Evolutionary conservation across 805 yeast genomes (phyloP).

Genomic region (Saturnispora serradocipensis): DNA sequence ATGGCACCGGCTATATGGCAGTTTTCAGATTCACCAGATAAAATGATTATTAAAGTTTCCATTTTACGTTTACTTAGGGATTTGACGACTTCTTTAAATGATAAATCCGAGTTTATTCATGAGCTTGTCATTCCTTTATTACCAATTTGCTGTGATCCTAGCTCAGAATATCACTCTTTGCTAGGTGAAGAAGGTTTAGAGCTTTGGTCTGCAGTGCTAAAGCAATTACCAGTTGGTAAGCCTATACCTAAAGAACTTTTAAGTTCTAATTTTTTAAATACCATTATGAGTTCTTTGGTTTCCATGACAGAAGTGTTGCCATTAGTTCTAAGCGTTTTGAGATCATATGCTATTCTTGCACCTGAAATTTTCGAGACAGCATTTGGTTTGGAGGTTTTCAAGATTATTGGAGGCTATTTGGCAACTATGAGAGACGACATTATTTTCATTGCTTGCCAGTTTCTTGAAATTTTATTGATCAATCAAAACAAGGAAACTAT

Average conservation of each 20-base stretch:
- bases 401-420: slow-evolving; percentile 44
- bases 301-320: slow-evolving; percentile 71
- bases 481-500: slow-evolving; percentile 15
- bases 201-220: slow-evolving; percentile 66
- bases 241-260: slow-evolving; percentile 32
- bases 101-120: slow-evolving; percentile 39
- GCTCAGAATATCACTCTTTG: slow-evolving; percentile 44
- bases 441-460: slow-evolving; percentile 43
- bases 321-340: slow-evolving; percentile 46
- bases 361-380: slow-evolving; percentile 35
- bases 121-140: slow-evolving; percentile 58
- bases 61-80: slow-evolving; percentile 49
- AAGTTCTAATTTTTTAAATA: slow-evolving; percentile 33
- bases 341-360: slow-evolving; percentile 50
- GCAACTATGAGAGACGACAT: slow-evolving; percentile 64
- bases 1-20: slow-evolving; percentile 76
- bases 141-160: slow-evolving; percentile 49
- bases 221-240: slow-evolving; percentile 40
- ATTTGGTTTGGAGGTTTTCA: slow-evolving; percentile 34
- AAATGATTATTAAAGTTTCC: slow-evolving; percentile 41
- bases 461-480: slow-evolving; percentile 42
- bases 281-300: slow-evolving; percentile 49
- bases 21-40: slow-evolving; percentile 34
- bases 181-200: slow-evolving; percentile 82
- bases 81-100: slow-evolving; percentile 46